Conservation (phyloP, 129 eudicot genomes). For the Cynara cardunculus region DNA sequence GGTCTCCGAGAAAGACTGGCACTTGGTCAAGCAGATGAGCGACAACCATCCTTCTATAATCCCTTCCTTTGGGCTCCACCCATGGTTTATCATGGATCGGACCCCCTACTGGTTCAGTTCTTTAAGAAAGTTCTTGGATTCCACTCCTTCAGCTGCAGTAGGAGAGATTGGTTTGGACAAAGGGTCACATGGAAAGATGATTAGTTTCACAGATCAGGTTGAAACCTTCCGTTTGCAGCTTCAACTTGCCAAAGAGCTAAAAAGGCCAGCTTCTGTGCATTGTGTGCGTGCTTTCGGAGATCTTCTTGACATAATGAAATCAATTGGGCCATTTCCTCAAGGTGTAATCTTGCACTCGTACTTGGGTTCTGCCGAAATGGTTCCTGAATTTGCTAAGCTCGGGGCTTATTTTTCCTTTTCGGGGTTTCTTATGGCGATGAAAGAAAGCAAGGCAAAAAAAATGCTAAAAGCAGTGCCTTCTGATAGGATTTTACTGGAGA, state of each 20-base stretch:
- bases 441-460: slow-evolving; percentile 80
- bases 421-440: slow-evolving; percentile 81
- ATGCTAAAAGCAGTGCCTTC: slow-evolving; percentile 71
- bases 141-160: slow-evolving; percentile 75
- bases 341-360: slow-evolving; percentile 87
- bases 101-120: slow-evolving; percentile 60
- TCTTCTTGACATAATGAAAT: slow-evolving; percentile 63
- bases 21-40: slow-evolving; percentile 67
- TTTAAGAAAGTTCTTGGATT: slow-evolving; percentile 42
- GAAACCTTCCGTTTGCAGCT: slow-evolving; percentile 73
- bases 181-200: slow-evolving; percentile 57
- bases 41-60: slow-evolving; percentile 46
- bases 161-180: slow-evolving; percentile 94
- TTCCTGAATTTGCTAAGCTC: slow-evolving; percentile 71
- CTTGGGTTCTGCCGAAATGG: slow-evolving; percentile 96
- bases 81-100: slow-evolving; percentile 59
- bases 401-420: slow-evolving; percentile 96
- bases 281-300: slow-evolving; percentile 98
- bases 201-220: slow-evolving; percentile 67
- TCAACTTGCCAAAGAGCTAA: slow-evolving; percentile 82
- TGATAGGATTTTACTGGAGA: slow-evolving; percentile 86
- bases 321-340: slow-evolving; percentile 76
- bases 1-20: slow-evolving; percentile 80
- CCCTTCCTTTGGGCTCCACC: slow-evolving; percentile 82
- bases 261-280: slow-evolving; percentile 83